Base-by-base conservation (phyloP, 139 green algal genomes). In the Chlamydomonas schloesseri region DNA sequence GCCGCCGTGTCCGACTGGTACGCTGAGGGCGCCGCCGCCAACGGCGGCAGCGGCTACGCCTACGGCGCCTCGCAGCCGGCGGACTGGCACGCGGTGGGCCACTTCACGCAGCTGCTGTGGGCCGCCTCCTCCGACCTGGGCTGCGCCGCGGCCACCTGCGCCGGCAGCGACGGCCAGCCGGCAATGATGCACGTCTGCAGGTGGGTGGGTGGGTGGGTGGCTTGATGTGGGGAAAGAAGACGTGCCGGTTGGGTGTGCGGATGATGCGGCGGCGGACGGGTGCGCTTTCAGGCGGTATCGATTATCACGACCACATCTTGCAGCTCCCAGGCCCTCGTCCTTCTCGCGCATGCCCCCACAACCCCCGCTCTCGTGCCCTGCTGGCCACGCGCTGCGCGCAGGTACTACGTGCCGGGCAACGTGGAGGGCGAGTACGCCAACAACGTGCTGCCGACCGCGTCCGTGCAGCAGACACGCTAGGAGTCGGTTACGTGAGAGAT, bases 1-100 rank as follows among this genome's bases (percentile, higher is more conserved):
- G 78, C 55, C 37, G 84, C 71, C 11, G 80, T 91, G 28, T 71
- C 88, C 46, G 88, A 80, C 31, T 91, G 73, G 79, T 91, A 91
- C 47, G 47, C 73, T 24, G 88, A 91, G 83, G 67, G 67, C 31
- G 28, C 42, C 3, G 42, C 42, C 42, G 42, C 42, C 42, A 50
- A 50, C 42, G 42, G 42, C 42, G 42, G 42, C 42, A 50, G 42
- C 42, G 23, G 28, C 10, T 85, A 85, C 47, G 10, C 67, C 26
- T 85, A 85, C 79, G 67, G 79, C 79, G 23, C 15, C 26, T 24
- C 79, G 10, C 31, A 76, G 23, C 79, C 67, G 5, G 8, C 67
- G 1, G 34, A 90, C 62, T 87, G 50, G 50, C 50, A 73, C 1
- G 37, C 67, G 3, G 86, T 90, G 21, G 79, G 79, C 50, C 83